Percentiles rank a stretch among this genome's conserved stretches.
These are phyloP conservation scores for Luffa acutangula DNA, from an alignment of 306 rosid species.

Conservation along the genomic window DNA sequence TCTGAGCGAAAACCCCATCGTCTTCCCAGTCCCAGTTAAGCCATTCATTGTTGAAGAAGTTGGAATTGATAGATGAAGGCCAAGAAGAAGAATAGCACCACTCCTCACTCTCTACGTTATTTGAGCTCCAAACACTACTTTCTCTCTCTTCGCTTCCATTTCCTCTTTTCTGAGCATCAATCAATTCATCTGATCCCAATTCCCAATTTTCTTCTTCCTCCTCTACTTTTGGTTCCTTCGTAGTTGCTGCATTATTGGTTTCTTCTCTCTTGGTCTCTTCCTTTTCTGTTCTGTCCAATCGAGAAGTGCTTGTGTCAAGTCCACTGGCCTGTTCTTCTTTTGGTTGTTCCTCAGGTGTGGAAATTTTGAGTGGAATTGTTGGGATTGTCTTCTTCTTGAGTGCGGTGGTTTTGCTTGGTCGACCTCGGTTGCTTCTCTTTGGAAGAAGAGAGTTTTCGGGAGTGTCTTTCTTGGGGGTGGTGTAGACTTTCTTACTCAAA, in stretches of 20 bases:
- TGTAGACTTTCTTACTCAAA: constrained; percentile 50
- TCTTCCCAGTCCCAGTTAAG: constrained; percentile 36
- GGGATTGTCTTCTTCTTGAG: neutral
- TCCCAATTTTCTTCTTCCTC: constrained; percentile 16
- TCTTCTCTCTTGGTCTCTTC: neutral
- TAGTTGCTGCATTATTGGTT: neutral
- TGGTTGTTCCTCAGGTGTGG: no score
- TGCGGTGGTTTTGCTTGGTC: neutral
- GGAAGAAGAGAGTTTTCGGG: constrained; percentile 10
- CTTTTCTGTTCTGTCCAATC: neutral
- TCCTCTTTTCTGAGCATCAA: constrained; percentile 1
- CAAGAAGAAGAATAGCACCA: constrained; percentile 6
- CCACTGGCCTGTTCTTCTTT: neutral
- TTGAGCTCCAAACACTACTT: constrained; percentile 25
- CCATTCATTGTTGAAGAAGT: constrained; percentile 43
- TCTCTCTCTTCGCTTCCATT: constrained; percentile 11
- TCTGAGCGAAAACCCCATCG: constrained; percentile 17
- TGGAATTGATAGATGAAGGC: constrained; percentile 28
- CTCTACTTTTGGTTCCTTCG: constrained; percentile 4
- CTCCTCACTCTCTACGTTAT: constrained; percentile 24
- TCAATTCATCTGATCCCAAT: neutral
- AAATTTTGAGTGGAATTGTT: neutral
- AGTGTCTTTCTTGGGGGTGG: constrained; percentile 32
- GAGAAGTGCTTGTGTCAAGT: neutral
- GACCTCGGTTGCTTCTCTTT: constrained; percentile 14